These are phyloP conservation scores for Coemansia guatemalensis DNA, from an alignment of 192 early-diverging fungal genomes.

Conservation along the genomic window DNA sequence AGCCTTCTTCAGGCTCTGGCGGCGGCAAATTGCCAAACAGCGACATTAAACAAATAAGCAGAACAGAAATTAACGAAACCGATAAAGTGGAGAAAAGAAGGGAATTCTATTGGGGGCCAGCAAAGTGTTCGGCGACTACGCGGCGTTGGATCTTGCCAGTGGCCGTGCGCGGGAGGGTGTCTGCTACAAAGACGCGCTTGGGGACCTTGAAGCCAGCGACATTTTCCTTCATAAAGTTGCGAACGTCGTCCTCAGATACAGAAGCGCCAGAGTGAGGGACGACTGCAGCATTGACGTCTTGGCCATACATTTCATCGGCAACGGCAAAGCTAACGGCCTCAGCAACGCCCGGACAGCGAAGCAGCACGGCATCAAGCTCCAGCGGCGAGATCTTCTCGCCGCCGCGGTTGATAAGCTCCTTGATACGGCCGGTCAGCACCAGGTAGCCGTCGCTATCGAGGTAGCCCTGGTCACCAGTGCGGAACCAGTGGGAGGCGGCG, in stretches of 20 bases:
- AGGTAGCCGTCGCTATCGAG: conserved; percentile 76
- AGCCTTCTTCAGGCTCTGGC: conserved; percentile 7
- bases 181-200: conserved; percentile 66
- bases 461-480: conserved; percentile 84
- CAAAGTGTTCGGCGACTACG: conserved; percentile 61
- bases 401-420: conserved; percentile 89
- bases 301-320: conserved; percentile 73
- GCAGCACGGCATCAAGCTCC: conserved; percentile 73
- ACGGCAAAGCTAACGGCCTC: conserved; percentile 82
- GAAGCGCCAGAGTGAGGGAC: conserved; percentile 56
- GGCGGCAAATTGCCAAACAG: conserved; percentile 46
- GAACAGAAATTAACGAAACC: conserved; percentile 3
- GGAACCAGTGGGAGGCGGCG: conserved; percentile 66
- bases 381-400: conserved; percentile 91
- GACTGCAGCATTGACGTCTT: conserved; percentile 77
- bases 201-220: conserved; percentile 73
- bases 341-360: conserved; percentile 64
- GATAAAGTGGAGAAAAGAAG: neutral
- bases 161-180: conserved; percentile 67
- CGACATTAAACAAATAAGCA: conserved; percentile 25
- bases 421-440: conserved; percentile 80
- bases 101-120: conserved; percentile 35
- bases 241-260: conserved; percentile 58
- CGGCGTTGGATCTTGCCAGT: conserved; percentile 74
- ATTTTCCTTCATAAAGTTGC: conserved; percentile 52